Evolutionary conservation across 805 yeast species (phyloP), one percentile per base, ranked within the genome.

Genomic region (Scheffersomyces stipitis): DNA sequence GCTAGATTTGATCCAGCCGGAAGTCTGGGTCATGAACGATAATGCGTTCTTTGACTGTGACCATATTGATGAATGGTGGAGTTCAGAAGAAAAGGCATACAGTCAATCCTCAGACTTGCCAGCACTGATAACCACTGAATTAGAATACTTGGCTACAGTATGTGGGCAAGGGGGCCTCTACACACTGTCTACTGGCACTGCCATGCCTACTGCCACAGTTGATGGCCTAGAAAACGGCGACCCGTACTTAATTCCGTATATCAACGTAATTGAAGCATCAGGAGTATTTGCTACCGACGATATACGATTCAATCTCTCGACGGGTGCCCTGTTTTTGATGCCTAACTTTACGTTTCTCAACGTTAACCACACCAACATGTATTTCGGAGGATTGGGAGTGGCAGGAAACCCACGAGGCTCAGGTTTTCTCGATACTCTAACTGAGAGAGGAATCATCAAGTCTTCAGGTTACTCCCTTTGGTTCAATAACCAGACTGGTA

Each of bases 11-110:
- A 15, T 58, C n/a, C 73, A 62, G 46, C 67, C 68, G 4, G 65
- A 66, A 13, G 28, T 64, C 2, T 68, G 72, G 72, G 64, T 62
- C 14, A 44, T 67, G 45, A 51, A 63, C 36, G 58, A 52, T 4
- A 34, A 53, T 12, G 30, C 34, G 3, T 41, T 64, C 30, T 40
- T 46, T 26, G 48, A 49, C 28, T 68, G 73, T 41, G 30, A 37
- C 9, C 47, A 45, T 15, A 31, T 60, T 7, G 30, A 34, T 31
- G 18, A 17, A 1, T 60, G 60, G 61, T 49, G 13, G 26, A 22
- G 22, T 15, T 30, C 48, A 6, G 51, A 46, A 28, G 40, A 30
- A 17, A 12, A 34, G 1, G 14, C 14, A 3, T 46, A 14, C 31
- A 31, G 9, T 12, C n/a, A n/a, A n/a, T 34, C 34, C 3, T 15